Base-by-base conservation (phyloP, 768 basidiomycete genomes). In the Steccherinum ochraceum region DNA sequence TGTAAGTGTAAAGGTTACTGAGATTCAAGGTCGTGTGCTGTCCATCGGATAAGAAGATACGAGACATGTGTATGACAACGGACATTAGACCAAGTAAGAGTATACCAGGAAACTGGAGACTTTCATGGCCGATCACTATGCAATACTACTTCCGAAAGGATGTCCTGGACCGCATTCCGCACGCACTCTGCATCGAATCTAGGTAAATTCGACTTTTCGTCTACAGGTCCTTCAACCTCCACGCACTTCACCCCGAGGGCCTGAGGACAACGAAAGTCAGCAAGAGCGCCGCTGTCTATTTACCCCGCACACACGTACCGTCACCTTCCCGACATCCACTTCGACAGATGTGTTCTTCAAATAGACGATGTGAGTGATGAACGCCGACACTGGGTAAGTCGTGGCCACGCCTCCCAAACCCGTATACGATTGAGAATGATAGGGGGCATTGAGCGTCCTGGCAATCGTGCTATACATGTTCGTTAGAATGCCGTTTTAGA, bases 301-400 rank as follows among this genome's bases (percentile, higher is more conserved):
- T n/a, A n/a, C n/a, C n/a, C n/a, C n/a, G n/a, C 39, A 45, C 42
- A 40, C 65, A 83, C 62, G n/a, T 59, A 91, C 93, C 40, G 76
- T 77, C 44, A 93, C 77, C 10, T 65, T 67, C 43, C 65, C 63
- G 35, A 73, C 71, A 61, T 95, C 84, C 20, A 95, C 80, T 0
- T 66, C 55, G 7, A 96, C 77, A 7, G 62, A 60, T 3, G 82
- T 77, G 2, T 78, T 83, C 59, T 80, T 76, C 10, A 93, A 74
- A 67, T 87, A 86, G 3, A 93, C 79, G 23, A 96, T 65, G 66
- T 95, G 91, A 4, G 90, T 93, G 53, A 96, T 72, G 62, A 93
- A 90, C 1, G 88, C 85, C 16, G 86, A 86, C 4, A 81, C 67
- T 4, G 89, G 89, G 59, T 87, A 89, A 18, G 73, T 77, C 3